Evolutionary conservation across 164 flowering plant genomes (phyloP).

Genomic region (Macadamia integrifolia): DNA sequence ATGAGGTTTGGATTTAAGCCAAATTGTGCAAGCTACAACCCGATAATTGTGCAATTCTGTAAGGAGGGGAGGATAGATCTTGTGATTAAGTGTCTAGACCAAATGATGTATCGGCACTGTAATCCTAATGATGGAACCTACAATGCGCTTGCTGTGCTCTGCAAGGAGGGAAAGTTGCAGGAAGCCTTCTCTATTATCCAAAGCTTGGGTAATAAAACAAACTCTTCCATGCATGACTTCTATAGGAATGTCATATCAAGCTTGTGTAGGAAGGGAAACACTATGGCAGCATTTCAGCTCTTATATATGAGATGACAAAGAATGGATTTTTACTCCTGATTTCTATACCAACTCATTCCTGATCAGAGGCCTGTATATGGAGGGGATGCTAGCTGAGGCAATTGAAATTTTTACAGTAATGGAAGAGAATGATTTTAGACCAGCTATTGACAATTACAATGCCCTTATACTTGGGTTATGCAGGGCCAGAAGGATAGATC

Average conservation of each 20-base stretch:
- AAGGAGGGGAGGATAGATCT: constrained; percentile 59
- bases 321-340: constrained; percentile 62
- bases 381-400: constrained; percentile 77
- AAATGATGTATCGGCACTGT: constrained; percentile 52
- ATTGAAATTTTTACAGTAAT: constrained; percentile 48
- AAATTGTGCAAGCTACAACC: constrained; percentile 69
- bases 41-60: constrained; percentile 60
- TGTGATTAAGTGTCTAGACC: constrained; percentile 53
- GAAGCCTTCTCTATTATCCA: constrained; percentile 75
- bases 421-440: constrained; percentile 55
- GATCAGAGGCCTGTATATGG: constrained; percentile 79
- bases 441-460: constrained; percentile 62
- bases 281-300: constrained; percentile 69
- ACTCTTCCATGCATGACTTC: constrained; percentile 43
- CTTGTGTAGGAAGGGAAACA: constrained; percentile 82
- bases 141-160: constrained; percentile 68
- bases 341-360: constrained; percentile 65
- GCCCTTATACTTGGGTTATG: constrained; percentile 78
- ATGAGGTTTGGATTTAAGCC: constrained; percentile 36
- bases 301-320: constrained; percentile 63
- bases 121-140: constrained; percentile 78
- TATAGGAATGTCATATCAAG: constrained; percentile 56
- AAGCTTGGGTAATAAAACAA: constrained; percentile 50
- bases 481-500: constrained; percentile 55
- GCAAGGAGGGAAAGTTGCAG: constrained; percentile 50